Base-by-base conservation (phyloP, 208 protist genomes). In the Crithidia fasciculata region DNA sequence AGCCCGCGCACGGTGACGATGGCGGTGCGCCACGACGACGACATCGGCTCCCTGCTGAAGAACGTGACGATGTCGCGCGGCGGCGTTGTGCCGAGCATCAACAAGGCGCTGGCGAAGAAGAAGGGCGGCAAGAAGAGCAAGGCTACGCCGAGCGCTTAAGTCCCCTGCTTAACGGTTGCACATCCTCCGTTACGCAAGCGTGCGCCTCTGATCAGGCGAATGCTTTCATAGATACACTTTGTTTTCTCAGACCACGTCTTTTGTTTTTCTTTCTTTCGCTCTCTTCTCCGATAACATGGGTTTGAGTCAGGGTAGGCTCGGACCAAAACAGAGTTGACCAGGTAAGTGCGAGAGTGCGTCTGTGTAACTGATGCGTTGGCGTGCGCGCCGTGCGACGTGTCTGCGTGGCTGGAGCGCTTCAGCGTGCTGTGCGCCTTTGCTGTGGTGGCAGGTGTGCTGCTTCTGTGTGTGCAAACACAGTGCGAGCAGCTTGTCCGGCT, bases 31-130 rank as follows among this genome's bases (percentile, higher is more conserved):
- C 85, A 93, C 81, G 88, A 93, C 85, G 86, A 89, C 74, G 88
- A 93, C 80, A 83, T 85, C 66, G 62, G 75, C 67, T 65, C 65
- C 39, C 75, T 85, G 58, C 76, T 85, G 72, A 64, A 71, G 83
- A 82, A 90, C 75, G 89, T 94, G 85, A 94, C 89, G 16, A 41
- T 95, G 72, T 90, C 89, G 13, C 85, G 74, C 79, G 87, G 89
- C 63, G 89, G 89, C 75, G 83, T 74, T 63, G 77, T 93, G 82
- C 89, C 89, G 68, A 91, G 77, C 84, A 43, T 90, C 66, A 86
- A 87, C 86, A 91, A 90, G 74, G 89, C 86, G 39, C 59, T 94
- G 41, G 82, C 86, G 62, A 94, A 93, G 88, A 90, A 93, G 84
- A 80, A 90, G 77, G 85, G 85, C 72, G 69, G 80, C 65, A 69